phyloP scores from a whole-genome alignment of 1,139 yeast genomes.

The Diutina mesorugosa region DNA sequence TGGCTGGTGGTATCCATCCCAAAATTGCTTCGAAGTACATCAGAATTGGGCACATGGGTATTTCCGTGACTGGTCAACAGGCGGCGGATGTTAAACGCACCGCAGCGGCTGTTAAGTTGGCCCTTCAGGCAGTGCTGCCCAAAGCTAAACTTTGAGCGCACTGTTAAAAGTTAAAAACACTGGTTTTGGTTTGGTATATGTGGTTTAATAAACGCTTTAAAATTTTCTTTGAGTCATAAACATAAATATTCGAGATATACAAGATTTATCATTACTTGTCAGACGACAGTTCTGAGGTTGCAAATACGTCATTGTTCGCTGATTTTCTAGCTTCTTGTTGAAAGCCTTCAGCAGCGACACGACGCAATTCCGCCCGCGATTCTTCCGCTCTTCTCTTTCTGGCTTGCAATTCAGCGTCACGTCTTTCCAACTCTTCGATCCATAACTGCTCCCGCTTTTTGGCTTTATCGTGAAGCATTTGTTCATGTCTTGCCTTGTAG shows the following conservation, averaged over 20 bases:
- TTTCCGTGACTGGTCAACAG: background rate
- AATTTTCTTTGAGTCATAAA: background rate
- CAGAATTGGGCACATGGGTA: conserved; percentile 4
- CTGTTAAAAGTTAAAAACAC: background rate
- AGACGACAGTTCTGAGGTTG: background rate
- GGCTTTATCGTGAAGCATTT: conserved; percentile 58
- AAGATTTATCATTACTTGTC: background rate
- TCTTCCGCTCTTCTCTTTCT: conserved; percentile 38
- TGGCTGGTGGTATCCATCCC: conserved; percentile 4
- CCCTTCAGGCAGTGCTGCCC: background rate
- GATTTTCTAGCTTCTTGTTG: conserved; percentile 7
- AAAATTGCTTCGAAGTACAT: conserved; percentile 1
- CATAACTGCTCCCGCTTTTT: conserved; percentile 73
- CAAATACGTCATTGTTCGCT: background rate
- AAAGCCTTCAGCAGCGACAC: conserved; percentile 30
- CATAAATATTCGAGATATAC: background rate
- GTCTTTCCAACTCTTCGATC: conserved; percentile 82
- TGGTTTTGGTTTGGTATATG: background rate
- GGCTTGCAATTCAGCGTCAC: conserved; percentile 61
- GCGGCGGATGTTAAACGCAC: conserved; percentile 2
- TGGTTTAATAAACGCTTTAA: background rate
- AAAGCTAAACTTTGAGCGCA: background rate
- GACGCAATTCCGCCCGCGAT: conserved; percentile 22
- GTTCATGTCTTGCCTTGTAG: conserved; percentile 43
- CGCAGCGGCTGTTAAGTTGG: conserved; percentile 2